A percentile compares a stretch with the other conserved stretches of the same genome.
Evolutionary conservation across 495 filamentous ascomycete species (phyloP).

Genomic region (Bombardia bombarda): DNA sequence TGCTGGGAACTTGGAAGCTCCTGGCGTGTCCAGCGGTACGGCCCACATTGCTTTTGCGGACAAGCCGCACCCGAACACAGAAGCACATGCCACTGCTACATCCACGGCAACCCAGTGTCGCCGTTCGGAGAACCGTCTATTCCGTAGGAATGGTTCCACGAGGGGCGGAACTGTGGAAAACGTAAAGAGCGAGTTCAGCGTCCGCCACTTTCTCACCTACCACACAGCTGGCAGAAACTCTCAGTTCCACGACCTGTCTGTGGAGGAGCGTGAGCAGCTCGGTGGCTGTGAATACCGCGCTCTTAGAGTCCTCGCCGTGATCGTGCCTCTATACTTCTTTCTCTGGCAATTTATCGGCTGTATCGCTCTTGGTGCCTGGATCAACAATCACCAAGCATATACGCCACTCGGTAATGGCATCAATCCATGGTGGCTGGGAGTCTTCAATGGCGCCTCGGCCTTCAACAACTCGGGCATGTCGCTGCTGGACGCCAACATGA

Average conservation of each 20-base stretch:
- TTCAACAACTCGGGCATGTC: conserved; percentile 89
- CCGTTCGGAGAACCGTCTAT: neutral
- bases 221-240: conserved; percentile 57
- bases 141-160: conserved; percentile 1
- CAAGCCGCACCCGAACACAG: conserved; percentile 3
- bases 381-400: conserved; percentile 50
- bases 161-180: neutral
- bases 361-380: conserved; percentile 65
- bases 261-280: conserved; percentile 60
- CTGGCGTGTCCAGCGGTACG: neutral
- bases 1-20: neutral
- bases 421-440: conserved; percentile 56
- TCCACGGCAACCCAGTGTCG: conserved; percentile 6
- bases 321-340: conserved; percentile 70
- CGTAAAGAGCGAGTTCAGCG: conserved; percentile 5
- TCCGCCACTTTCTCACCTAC: conserved; percentile 18
- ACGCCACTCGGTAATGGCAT: conserved; percentile 58
- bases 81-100: neutral
- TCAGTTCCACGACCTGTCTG: conserved; percentile 61
- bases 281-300: conserved; percentile 78
- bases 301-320: conserved; percentile 57
- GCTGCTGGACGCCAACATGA: conserved; percentile 76
- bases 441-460: conserved; percentile 64
- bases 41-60: conserved; percentile 19
- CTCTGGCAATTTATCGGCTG: conserved; percentile 64